A percentile compares a stretch with the other conserved stretches of the same genome.
Evolutionary conservation across 352 stramenopile genomes (phyloP).

Genomic region (Globisporangium okanoganense): DNA sequence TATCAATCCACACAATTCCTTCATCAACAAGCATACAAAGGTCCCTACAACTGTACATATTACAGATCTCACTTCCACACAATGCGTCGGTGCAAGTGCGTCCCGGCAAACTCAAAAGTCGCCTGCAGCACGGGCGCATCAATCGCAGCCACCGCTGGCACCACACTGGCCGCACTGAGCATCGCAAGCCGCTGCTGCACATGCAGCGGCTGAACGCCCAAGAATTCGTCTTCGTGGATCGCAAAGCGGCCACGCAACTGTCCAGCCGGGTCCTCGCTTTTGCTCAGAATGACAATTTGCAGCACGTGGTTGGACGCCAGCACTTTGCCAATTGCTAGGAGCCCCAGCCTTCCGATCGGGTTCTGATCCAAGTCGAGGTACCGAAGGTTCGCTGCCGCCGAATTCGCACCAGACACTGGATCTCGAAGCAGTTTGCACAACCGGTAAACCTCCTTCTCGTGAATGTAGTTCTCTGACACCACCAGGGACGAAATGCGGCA

Average conservation of each 20-base stretch:
- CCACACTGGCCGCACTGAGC: slow-evolving; percentile 12
- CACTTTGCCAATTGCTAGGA: slow-evolving; percentile 17
- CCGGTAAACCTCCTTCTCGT: slow-evolving; percentile 18
- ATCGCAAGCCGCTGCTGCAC: slow-evolving; percentile 21
- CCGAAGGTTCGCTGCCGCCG: slow-evolving; percentile 17
- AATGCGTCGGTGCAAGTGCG: slow-evolving; percentile 22
- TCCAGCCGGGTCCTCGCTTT: slow-evolving; percentile 15
- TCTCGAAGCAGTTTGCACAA: slow-evolving; percentile 26
- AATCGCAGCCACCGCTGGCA: slow-evolving; percentile 13
- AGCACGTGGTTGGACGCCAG: slow-evolving; percentile 23
- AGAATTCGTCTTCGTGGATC: slow-evolving; percentile 20
- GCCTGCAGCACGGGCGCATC: slow-evolving; percentile 26
- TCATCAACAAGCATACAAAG: not conserved
- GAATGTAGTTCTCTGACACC: slow-evolving; percentile 34
- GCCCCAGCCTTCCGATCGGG: slow-evolving; percentile 17
- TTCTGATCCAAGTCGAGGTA: slow-evolving; percentile 39
- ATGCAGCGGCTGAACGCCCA: slow-evolving; percentile 21
- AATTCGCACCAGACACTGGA: not conserved
- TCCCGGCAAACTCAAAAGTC: slow-evolving; percentile 27
- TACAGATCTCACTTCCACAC: slow-evolving; percentile 38
- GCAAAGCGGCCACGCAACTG: slow-evolving; percentile 20
- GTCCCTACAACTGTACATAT: not conserved
- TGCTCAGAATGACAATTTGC: slow-evolving; percentile 25
- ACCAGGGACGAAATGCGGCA: slow-evolving; percentile 32
- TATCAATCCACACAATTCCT: not conserved